Evolutionary conservation across 805 yeast species (phyloP).

Genomic region (Maudiozyma saulgeensis): DNA sequence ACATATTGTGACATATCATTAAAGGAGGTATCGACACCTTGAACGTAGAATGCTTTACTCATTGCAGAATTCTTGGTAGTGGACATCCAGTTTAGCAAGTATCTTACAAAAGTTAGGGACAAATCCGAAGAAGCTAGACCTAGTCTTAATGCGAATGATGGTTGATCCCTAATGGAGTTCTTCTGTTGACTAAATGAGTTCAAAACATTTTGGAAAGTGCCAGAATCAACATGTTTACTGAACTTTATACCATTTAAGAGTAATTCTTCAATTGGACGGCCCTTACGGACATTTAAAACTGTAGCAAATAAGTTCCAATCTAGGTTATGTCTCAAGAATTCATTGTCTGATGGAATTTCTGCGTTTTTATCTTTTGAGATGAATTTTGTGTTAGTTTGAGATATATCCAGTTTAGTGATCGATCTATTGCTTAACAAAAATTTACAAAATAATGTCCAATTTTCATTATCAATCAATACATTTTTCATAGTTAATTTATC

Average conservation of each 20-base stretch:
- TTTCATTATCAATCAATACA: constrained; percentile 58
- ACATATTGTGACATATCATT: constrained; percentile 46
- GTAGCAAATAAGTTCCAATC: constrained; percentile 75
- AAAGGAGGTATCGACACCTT: constrained; percentile 74
- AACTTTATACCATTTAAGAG: constrained; percentile 71
- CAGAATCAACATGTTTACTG: constrained; percentile 33
- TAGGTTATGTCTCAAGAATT: constrained; percentile 49
- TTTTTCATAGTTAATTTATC: constrained; percentile 69
- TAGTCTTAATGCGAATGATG: constrained; percentile 32
- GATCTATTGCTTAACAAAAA: constrained; percentile 56
- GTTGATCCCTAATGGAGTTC: constrained; percentile 1
- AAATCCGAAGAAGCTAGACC: constrained; percentile 74
- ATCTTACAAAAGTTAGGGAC: constrained; percentile 44
- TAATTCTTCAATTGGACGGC: constrained; percentile 55
- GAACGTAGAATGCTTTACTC: constrained; percentile 15
- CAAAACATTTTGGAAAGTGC: constrained; percentile 46
- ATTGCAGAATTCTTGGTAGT: constrained; percentile 11
- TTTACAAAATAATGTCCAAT: constrained; percentile 76
- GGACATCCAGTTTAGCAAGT: constrained; percentile 49
- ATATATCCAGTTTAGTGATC: constrained; percentile 52
- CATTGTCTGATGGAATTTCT: constrained; percentile 7
- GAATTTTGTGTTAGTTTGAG: constrained; percentile 42
- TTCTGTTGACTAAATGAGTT: constrained; percentile 40
- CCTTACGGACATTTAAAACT: constrained; percentile 59
- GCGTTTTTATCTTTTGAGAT: constrained; percentile 11